Conservation (phyloP, 2,329 filamentous ascomycete species). For the Aspergillus tanneri region DNA sequence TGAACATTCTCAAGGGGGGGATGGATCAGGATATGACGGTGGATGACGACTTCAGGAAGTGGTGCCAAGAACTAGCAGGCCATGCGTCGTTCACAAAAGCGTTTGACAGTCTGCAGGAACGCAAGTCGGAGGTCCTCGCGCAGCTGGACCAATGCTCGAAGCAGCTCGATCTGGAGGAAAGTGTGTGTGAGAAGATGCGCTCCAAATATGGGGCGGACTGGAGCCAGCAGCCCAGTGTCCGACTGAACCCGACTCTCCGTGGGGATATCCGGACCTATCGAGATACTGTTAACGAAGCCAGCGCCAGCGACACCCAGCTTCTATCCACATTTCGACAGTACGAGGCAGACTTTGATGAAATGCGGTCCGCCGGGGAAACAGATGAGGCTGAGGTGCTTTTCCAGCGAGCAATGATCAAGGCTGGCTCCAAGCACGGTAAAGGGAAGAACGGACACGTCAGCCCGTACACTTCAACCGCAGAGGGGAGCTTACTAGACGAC, state of each 20-base stretch:
- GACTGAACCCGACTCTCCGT: conserved; percentile 81
- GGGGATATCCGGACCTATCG: conserved; percentile 85
- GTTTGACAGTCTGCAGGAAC: conserved; percentile 74
- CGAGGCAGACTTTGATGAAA: conserved; percentile 88
- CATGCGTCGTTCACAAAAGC: conserved; percentile 76
- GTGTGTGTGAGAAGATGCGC: conserved; percentile 98
- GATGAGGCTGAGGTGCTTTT: conserved; percentile 88
- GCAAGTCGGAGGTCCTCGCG: conserved; percentile 71
- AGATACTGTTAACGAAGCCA: conserved; percentile 85
- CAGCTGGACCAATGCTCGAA: conserved; percentile 78
- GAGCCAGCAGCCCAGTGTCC: conserved; percentile 93
- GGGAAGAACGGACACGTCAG: conserved; percentile 63
- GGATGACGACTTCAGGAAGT: conserved; percentile 86
- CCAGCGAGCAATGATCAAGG: conserved; percentile 79
- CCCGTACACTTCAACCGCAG: conserved; percentile 56
- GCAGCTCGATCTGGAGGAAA: conserved; percentile 94
- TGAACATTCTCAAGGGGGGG: conserved; percentile 89
- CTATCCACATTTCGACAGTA: conserved; percentile 81
- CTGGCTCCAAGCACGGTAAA: conserved; percentile 57
- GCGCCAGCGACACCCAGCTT: conserved; percentile 79
- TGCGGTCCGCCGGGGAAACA: conserved; percentile 82
- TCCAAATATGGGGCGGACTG: conserved; percentile 94
- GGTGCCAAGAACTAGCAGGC: conserved; percentile 89
- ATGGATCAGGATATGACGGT: conserved; percentile 85
- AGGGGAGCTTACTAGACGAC: conserved; percentile 83